Evolutionary conservation across 1,284 basidiomycete genomes (phyloP), one percentile per base, ranked within the genome.

Genomic region (Ceratobasidium sp.): DNA sequence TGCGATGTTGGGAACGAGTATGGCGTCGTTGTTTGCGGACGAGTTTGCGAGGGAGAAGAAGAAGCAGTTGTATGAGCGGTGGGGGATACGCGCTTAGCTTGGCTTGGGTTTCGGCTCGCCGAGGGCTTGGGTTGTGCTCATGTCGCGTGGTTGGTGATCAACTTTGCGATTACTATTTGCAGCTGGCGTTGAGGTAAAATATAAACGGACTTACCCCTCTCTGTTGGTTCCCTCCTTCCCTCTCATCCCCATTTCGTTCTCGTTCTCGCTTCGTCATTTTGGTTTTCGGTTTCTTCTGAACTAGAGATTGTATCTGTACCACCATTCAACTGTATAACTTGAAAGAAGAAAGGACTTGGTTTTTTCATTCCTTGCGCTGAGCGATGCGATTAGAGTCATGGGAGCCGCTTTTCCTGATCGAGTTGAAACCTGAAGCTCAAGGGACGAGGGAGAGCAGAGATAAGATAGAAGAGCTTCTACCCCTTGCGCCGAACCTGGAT

Each of bases 21-120:
- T 75, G 73, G 73, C 73, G 28, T 75, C 73, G 46, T 12, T 75
- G 13, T 75, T 75, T 50, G n/a, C 52, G 26, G 73, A 75, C 20
- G 61, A 75, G 20, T 75, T 62, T 48, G 40, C 61, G 33, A 52
- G 33, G 48, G 71, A 74, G 33, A 52, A 62, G 61, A 44, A 20
- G 38, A 66, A 65, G 40, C 44, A 42, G n/a, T 33, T 61, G 44
- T 52, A 74, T 26, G 71, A 74, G 42, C 57, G 71, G 17, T 74
- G 71, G 71, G 40, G 50, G 9, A 38, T 59, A 59, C 71, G 59
- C 10, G 23, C 71, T 17, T 74, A 23, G 64, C 23, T 3, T 10
- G 13, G 38, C n/a, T n/a, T 15, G 42, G 67, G 50, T 17, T 26
- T 26, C 38, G 50, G n/a, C 61, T 38, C 4, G 23, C 40, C 40